Evolutionary conservation across 805 yeast species (phyloP).

Genomic region (Spathaspora gorwiae): DNA sequence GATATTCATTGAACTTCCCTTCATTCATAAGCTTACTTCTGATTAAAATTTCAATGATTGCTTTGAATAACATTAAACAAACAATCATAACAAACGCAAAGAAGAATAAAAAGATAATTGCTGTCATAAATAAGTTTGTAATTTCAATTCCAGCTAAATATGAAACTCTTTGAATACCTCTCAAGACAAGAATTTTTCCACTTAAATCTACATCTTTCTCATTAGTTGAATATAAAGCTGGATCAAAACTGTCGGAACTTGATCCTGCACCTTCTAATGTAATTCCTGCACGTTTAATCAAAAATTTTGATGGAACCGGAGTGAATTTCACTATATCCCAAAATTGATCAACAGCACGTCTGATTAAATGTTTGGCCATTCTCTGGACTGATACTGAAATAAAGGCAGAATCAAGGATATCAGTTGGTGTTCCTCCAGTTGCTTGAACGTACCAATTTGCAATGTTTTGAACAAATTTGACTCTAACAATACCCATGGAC

Average conservation of each 20-base stretch:
- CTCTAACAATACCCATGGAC: slow-evolving; percentile 88
- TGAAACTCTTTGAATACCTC: slow-evolving; percentile 92
- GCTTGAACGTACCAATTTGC: slow-evolving; percentile 94
- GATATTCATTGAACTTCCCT: slow-evolving; percentile 67
- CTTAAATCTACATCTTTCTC: slow-evolving; percentile 59
- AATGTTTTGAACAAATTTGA: slow-evolving; percentile 72
- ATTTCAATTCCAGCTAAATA: slow-evolving; percentile 81
- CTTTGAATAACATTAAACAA: slow-evolving; percentile 61
- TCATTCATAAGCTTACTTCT: slow-evolving; percentile 55
- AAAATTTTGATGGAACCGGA: slow-evolving; percentile 5
- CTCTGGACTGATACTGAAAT: slow-evolving; percentile 86
- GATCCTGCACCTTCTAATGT: slow-evolving; percentile 33
- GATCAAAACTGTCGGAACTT: slow-evolving; percentile 43
- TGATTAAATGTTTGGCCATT: slow-evolving; percentile 14
- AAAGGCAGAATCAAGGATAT: slow-evolving; percentile 59
- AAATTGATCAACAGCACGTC: slow-evolving; percentile 18
- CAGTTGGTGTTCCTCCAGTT: slow-evolving; percentile 86
- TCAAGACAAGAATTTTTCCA: slow-evolving; percentile 69
- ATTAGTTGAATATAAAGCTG: slow-evolving; percentile 58
- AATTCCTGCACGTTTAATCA: slow-evolving; percentile 27
- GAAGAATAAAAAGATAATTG: slow-evolving; percentile 77
- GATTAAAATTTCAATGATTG: slow-evolving; percentile 57
- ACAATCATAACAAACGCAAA: slow-evolving; percentile 60
- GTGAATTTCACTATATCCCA: slow-evolving; percentile 5
- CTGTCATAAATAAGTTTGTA: slow-evolving; percentile 81